These are phyloP conservation scores for Vaccinium darrowii DNA, from an alignment of 148 eudicot genomes.

Conservation along the genomic window DNA sequence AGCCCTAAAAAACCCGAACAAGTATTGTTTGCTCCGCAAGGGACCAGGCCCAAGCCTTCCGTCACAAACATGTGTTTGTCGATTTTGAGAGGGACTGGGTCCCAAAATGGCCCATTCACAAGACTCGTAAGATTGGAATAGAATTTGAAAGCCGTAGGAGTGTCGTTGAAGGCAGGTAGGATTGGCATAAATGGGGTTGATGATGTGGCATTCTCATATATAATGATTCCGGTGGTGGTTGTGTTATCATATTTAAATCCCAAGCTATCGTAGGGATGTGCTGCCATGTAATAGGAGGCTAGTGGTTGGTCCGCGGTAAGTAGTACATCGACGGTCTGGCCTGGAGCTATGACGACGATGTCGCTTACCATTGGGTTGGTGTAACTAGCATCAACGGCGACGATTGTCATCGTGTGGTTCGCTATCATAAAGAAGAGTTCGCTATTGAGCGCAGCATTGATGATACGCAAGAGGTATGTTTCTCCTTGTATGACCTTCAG, in stretches of 20 bases:
- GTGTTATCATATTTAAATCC: conserved; percentile 37
- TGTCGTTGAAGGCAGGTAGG: conserved; percentile 59
- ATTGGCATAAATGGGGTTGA: conserved; percentile 39
- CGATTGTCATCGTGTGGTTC: conserved; percentile 56
- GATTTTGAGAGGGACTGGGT: conserved; percentile 27
- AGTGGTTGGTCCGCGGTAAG: conserved; percentile 42
- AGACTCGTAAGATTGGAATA: conserved; percentile 48
- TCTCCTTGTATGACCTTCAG: conserved; percentile 51
- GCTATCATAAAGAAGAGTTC: conserved; percentile 68
- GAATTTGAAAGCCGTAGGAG: conserved; percentile 54
- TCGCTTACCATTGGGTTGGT: conserved; percentile 47
- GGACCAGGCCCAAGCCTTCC: conserved; percentile 44
- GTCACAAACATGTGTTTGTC: conserved; percentile 68
- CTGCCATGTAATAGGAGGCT: conserved; percentile 62
- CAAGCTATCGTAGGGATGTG: conserved; percentile 44
- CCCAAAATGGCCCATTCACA: conserved; percentile 44
- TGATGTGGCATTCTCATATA: conserved; percentile 23
- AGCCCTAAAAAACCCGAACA: conserved; percentile 47
- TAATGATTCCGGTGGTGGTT: conserved; percentile 56
- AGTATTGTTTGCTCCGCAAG: conserved; percentile 41
- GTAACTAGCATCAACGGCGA: conserved; percentile 66
- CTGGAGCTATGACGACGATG: conserved; percentile 53
- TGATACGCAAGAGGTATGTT: conserved; percentile 65
- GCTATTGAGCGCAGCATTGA: conserved; percentile 74
- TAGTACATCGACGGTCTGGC: conserved; percentile 73